Percentiles rank a stretch among this genome's conserved stretches.
Conservation (phyloP, 169 alveolate species). For the Plasmodium knowlesi region DNA sequence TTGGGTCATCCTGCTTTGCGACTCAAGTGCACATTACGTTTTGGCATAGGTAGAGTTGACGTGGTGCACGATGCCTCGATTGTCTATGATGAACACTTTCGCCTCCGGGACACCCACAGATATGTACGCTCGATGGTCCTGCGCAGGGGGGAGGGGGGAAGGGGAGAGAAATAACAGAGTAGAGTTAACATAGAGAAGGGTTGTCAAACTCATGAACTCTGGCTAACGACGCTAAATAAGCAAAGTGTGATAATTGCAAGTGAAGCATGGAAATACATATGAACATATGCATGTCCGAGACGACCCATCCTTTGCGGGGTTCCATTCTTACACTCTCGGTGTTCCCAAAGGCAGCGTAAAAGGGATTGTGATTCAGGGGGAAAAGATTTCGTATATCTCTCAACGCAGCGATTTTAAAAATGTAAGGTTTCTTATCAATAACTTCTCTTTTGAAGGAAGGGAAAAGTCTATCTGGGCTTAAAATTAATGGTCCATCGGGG, state of each 20-base stretch:
- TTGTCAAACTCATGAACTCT: neutral
- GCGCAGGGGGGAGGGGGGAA: neutral
- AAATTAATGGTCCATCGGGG: constrained; percentile 96
- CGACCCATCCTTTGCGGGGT: neutral
- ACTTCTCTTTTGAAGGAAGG: constrained; percentile 97
- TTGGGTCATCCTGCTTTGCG: neutral
- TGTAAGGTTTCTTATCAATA: constrained; percentile 94
- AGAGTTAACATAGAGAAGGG: neutral
- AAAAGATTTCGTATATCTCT: constrained; percentile 94
- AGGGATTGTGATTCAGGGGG: constrained; percentile 92
- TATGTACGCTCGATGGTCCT: constrained; percentile 92
- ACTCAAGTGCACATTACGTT: constrained; percentile 80
- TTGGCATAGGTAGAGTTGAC: constrained; percentile 88
- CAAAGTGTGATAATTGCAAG: too few relatives aligned
- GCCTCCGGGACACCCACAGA: constrained; percentile 94
- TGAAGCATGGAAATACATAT: too few relatives aligned
- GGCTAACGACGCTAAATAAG: neutral
- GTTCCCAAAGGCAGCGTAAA: constrained; percentile 99
- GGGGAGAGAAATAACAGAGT: neutral
- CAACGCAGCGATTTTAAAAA: constrained; percentile 96
- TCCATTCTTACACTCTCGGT: constrained; percentile 90
- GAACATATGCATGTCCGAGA: neutral
- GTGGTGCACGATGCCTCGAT: constrained; percentile 90
- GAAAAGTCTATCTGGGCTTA: constrained; percentile 97
- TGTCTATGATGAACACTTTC: constrained; percentile 91